A percentile compares a stretch with the other conserved stretches of the same genome.
Conservation (phyloP, 495 filamentous ascomycete genomes). For the Podospora appendiculata region DNA sequence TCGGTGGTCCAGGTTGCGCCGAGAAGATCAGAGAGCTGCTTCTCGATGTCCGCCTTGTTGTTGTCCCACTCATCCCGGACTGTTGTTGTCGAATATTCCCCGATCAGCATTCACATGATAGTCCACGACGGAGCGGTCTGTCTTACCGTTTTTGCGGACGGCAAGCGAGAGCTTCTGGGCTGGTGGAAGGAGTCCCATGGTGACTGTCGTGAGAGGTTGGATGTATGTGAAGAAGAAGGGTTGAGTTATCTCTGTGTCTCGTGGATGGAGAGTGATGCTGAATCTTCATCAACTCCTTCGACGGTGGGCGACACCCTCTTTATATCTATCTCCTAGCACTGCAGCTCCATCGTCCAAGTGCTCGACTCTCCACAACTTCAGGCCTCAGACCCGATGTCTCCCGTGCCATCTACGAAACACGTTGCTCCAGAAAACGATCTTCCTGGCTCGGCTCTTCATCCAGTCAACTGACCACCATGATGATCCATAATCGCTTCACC, state of each 20-base stretch:
- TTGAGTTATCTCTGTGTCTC: neutral
- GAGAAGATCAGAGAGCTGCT: constrained; percentile 32
- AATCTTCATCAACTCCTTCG: too few species aligned
- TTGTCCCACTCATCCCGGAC: constrained; percentile 47
- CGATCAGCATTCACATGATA: neutral
- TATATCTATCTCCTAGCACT: too few species aligned
- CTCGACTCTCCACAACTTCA: too few species aligned
- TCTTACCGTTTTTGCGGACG: constrained; percentile 43
- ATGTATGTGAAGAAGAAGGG: neutral
- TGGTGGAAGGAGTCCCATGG: constrained; percentile 33
- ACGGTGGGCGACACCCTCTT: too few species aligned
- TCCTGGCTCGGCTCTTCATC: too few species aligned
- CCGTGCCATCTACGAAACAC: too few species aligned
- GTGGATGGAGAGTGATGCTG: neutral
- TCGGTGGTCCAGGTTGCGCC: constrained; percentile 42
- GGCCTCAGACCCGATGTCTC: too few species aligned
- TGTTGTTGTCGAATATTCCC: constrained; percentile 12
- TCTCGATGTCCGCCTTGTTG: constrained; percentile 35
- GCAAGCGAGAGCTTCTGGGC: constrained; percentile 46
- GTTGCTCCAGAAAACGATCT: too few species aligned
- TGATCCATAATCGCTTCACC: too few species aligned
- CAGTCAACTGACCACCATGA: too few species aligned
- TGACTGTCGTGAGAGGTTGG: constrained; percentile 2
- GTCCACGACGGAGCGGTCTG: neutral
- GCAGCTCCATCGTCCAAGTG: too few species aligned